phyloP scores from a whole-genome alignment of 106 monocot species.

The Dactylorhiza incarnata region DNA sequence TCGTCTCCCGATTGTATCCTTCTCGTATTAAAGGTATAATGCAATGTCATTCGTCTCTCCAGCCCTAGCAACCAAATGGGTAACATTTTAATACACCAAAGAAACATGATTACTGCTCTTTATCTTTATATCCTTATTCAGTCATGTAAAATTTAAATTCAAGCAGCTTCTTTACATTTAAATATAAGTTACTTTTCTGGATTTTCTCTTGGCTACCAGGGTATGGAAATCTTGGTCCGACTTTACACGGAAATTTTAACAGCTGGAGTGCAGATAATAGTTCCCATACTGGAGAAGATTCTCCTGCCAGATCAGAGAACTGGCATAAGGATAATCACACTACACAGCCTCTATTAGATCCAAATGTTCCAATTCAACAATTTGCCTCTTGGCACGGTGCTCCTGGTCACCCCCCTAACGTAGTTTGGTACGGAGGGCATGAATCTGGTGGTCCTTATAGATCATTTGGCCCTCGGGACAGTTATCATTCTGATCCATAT shows the following conservation, averaged over 20 bases:
- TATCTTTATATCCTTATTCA: too few relatives aligned
- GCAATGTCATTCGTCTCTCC: too few relatives aligned
- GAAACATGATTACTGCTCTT: too few relatives aligned
- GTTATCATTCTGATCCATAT: slow-evolving; percentile 49
- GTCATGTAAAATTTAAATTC: too few relatives aligned
- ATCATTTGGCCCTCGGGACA: slow-evolving; percentile 42
- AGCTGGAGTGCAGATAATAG: slow-evolving; percentile 29
- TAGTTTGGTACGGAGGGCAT: slow-evolving; percentile 54
- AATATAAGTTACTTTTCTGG: not conserved
- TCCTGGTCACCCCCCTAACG: slow-evolving; percentile 43
- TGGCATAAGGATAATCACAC: slow-evolving; percentile 40
- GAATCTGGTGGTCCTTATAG: slow-evolving; percentile 47
- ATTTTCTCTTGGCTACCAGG: slow-evolving; percentile 13
- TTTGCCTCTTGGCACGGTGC: slow-evolving; percentile 59
- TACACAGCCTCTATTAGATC: slow-evolving; percentile 22
- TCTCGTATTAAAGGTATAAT: too few relatives aligned
- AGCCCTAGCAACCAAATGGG: too few relatives aligned
- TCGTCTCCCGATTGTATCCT: too few relatives aligned
- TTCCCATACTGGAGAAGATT: slow-evolving; percentile 12
- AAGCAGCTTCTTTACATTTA: not conserved
- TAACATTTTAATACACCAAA: too few relatives aligned
- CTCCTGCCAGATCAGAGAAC: slow-evolving; percentile 21
- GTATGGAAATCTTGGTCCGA: slow-evolving; percentile 15
- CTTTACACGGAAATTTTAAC: slow-evolving; percentile 24
- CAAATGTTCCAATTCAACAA: slow-evolving; percentile 30